Base-by-base conservation (phyloP, 2,329 filamentous ascomycete genomes). In the Atkinsonella texensis region DNA sequence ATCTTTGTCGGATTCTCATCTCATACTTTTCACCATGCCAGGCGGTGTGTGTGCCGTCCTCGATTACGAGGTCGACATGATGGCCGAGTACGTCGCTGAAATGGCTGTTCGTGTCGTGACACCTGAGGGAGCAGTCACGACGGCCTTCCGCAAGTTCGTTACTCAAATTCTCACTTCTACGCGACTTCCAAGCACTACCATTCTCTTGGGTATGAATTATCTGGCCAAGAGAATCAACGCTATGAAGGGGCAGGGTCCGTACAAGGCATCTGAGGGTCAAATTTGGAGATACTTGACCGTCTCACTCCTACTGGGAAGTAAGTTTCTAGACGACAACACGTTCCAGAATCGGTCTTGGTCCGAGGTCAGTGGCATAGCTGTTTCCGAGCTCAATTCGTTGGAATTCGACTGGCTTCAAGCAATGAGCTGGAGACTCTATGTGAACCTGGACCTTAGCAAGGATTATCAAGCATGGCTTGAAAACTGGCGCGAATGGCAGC, bases 281-380 rank as follows among this genome's bases (percentile, higher is more conserved):
- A 79, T 94, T 51, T 95, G 91, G 76, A 85, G 89, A 54, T 84
- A 94, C 72, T 77, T 95, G 57, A 95, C 89, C 7, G 85, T 91
- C 39, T 82, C 86, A 8, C 73, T 96, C 52, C 78, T 96, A 49
- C 76, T 96, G 50, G 90, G 89, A 54, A 95, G 89, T 80, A 96
- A 96, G 72, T 96, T 95, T 63, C 74, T 95, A 58, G 90, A 96
- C 63, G 90, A 95, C 74, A 95, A 95, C 70, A 96, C 90, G 6
- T 96, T 96, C 70, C 90, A 95, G 75, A 96, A 95, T 71, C 85
- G 88, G 51, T 95, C 90, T 1, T 96, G 90, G 90, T 88, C 90
- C 5, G 90, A 96, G 64, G 90, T 96, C 49, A 95, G 89, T 68
- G 88, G 87, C 55, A 95, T 96, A 58, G 76, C 84, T 33, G 89